Conservation (phyloP, 805 yeast species). For the Lipomyces chichibuensis region DNA sequence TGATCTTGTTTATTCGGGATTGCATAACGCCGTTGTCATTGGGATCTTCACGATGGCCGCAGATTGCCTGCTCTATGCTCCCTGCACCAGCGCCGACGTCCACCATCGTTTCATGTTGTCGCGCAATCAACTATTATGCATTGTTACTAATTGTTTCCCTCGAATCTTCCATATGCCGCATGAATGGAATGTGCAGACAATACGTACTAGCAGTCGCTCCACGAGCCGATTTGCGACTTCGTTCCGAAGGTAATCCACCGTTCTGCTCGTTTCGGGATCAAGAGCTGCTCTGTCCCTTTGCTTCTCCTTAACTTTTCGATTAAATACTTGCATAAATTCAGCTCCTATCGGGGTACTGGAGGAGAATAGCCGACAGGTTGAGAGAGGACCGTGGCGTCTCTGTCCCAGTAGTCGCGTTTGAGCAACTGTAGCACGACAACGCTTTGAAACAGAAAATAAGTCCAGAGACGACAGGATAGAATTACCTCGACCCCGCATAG, state of each 20-base stretch:
- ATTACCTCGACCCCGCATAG: background rate
- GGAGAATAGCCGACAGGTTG: slow-evolving; percentile 11
- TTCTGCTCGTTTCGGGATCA: slow-evolving; percentile 52
- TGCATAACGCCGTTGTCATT: slow-evolving; percentile 57
- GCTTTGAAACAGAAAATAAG: background rate
- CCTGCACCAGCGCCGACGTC: slow-evolving; percentile 81
- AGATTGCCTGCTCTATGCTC: slow-evolving; percentile 53
- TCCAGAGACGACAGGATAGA: background rate
- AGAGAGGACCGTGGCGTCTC: background rate
- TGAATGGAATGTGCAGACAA: background rate
- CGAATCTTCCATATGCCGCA: background rate
- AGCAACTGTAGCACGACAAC: background rate
- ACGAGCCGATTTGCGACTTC: slow-evolving; percentile 74
- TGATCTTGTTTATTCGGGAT: slow-evolving; percentile 55
- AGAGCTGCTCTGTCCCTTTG: slow-evolving; percentile 61
- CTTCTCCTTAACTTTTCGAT: slow-evolving; percentile 60
- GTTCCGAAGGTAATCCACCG: slow-evolving; percentile 72
- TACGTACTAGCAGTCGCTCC: slow-evolving; percentile 61
- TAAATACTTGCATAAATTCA: slow-evolving; percentile 56
- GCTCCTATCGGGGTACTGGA: background rate
- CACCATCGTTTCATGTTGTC: slow-evolving; percentile 61
- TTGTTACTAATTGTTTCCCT: background rate
- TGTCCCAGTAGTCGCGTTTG: background rate
- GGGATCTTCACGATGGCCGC: slow-evolving; percentile 45
- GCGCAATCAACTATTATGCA: slow-evolving; percentile 54